Conservation (phyloP, 169 alveolate species). For the Miamiensis avidus region DNA sequence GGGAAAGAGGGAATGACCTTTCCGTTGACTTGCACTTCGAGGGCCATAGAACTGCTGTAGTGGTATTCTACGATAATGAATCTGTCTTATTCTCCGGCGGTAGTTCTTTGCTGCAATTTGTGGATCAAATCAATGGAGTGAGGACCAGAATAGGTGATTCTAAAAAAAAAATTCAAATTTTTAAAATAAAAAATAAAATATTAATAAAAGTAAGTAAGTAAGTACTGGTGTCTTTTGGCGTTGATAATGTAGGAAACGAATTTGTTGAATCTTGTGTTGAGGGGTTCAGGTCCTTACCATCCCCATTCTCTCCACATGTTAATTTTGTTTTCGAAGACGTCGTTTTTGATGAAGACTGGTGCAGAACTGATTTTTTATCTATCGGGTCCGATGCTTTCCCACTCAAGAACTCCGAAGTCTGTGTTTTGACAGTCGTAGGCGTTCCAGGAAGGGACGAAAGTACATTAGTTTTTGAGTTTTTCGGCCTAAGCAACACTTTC, state of each 20-base stretch:
- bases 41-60: background rate
- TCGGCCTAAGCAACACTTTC: background rate
- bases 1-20: background rate
- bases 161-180: no score
- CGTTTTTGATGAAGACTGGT: slow-evolving; percentile 37
- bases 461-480: background rate
- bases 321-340: slow-evolving; percentile 30
- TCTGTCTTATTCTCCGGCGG: background rate
- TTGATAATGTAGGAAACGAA: background rate
- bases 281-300: slow-evolving; percentile 49
- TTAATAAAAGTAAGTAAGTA: no score
- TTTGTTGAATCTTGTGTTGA: slow-evolving; percentile 34
- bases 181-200: no score
- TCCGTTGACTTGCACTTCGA: background rate
- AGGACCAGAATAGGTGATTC: background rate
- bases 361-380: slow-evolving; percentile 20
- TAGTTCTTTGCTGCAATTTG: background rate
- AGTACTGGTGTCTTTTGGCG: background rate
- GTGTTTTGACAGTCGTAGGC: slow-evolving; percentile 1
- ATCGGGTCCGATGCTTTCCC: slow-evolving; percentile 32
- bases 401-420: background rate
- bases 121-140: background rate
- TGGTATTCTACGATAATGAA: background rate
- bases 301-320: slow-evolving; percentile 41
- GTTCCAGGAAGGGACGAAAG: background rate